Evolutionary conservation across 495 filamentous ascomycete species (phyloP), one percentile per base, ranked within the genome.

Genomic region (Podospora pseudoanserina): DNA sequence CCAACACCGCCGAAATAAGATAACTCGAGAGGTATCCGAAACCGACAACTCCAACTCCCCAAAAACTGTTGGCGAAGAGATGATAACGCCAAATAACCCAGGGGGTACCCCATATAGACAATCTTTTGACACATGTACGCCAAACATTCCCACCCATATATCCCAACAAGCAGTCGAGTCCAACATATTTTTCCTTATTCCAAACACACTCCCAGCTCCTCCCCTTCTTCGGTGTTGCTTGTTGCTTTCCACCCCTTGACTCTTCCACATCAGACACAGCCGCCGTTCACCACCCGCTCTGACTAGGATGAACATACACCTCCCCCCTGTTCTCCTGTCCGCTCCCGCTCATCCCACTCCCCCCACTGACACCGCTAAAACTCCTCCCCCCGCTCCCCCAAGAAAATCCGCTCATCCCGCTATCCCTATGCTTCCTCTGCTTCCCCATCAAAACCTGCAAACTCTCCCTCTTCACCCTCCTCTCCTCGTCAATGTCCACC

Each of bases 391-490:
- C 39, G 15, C 39, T 49, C 39, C 39, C 39, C 39, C 39, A 49
- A 16, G 9, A 13, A 13, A 49, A 49, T 0, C 39, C 39, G 15
- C 39, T 49, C 39, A 49, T 49, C 5, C 39, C 39, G 15, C 39
- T 49, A 23, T 58, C 55, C 23, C 55, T 58, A 3, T 58, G 55
- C 23, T 20, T 26, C n/a, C 55, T 19, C 55, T 19, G 7, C 55
- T 58, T 58, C n/a, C 54, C 19, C 54, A 18, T 20, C 15, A 26
- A 5, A 20, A 58, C 55, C 39, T 49, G 39, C 19, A 58, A 20
- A 23, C 55, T 58, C 55, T 58, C 55, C 59, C 59, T 63, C 61
- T 49, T 63, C 26, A 44, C 32, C 61, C 61, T 63, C 32, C 61
- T 63, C 61, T 63, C 61, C 61, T 63, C 61, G 18, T 63, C 53